A percentile compares a stretch with the other conserved stretches of the same genome.
Conservation (phyloP, 371 early-diverging fungal genomes). For the Mortierella polycephala region DNA sequence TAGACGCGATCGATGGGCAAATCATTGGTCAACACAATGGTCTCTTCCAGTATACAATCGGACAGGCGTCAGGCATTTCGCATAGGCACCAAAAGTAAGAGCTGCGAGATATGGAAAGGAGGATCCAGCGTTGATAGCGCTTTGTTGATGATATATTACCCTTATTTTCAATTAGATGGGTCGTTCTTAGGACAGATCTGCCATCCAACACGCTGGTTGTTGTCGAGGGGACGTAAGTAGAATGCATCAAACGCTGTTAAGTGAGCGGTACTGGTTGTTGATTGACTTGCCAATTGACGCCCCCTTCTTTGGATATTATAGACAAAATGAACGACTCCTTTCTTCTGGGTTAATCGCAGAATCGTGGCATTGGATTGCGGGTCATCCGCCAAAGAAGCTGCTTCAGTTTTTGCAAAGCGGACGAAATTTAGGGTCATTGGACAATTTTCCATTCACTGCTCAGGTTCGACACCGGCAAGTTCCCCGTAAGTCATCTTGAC, state of each 20-base stretch:
- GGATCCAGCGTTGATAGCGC: background rate
- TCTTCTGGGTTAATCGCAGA: constrained; percentile 51
- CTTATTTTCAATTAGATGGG: constrained; percentile 62
- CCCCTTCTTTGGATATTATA: no score
- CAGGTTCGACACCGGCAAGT: constrained; percentile 63
- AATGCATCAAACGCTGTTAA: background rate
- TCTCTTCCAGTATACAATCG: constrained; percentile 77
- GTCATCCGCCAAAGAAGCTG: constrained; percentile 47
- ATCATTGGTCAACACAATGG: constrained; percentile 77
- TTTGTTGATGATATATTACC: constrained; percentile 8
- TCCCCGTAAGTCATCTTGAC: constrained; percentile 50
- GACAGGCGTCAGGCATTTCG: constrained; percentile 74
- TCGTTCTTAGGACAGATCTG: constrained; percentile 67
- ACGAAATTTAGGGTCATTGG: constrained; percentile 7
- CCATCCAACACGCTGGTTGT: constrained; percentile 63
- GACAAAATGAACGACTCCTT: constrained; percentile 59
- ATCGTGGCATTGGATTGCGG: constrained; percentile 63
- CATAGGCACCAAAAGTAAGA: constrained; percentile 64
- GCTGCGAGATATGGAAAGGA: background rate
- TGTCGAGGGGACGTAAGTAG: constrained; percentile 66
- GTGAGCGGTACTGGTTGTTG: background rate
- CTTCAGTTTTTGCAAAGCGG: background rate
- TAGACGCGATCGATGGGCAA: constrained; percentile 68
- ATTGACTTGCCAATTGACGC: no score
- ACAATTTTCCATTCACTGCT: constrained; percentile 52